A percentile compares a stretch with the other conserved stretches of the same genome.
These are phyloP conservation scores for Lablab purpureus DNA, from an alignment of 306 rosid genomes.

Conservation along the genomic window DNA sequence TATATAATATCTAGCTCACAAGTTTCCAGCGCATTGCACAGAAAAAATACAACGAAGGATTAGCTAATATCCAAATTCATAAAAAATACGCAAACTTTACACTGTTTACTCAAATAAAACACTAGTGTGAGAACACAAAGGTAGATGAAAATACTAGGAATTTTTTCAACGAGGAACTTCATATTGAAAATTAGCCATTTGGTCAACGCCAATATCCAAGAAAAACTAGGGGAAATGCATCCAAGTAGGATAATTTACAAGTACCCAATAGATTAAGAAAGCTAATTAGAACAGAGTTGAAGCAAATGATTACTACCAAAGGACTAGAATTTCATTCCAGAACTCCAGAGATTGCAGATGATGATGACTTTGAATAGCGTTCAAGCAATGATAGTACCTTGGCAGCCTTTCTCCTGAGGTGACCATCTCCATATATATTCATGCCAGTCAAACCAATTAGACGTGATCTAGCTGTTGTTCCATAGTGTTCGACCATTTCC, in stretches of 20 bases:
- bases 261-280: conserved; percentile 1
- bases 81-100: neutral
- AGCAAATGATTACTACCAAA: neutral
- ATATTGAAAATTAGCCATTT: neutral
- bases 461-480: conserved; percentile 57
- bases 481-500: conserved; percentile 75
- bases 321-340: conserved; percentile 44
- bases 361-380: conserved; percentile 75
- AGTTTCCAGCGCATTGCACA: too few relatives aligned
- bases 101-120: neutral
- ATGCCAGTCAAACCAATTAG: conserved; percentile 62
- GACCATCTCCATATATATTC: conserved; percentile 60
- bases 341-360: conserved; percentile 61
- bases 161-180: neutral
- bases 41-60: too few relatives aligned
- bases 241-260: conserved; percentile 9
- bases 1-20: too few relatives aligned
- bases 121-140: neutral
- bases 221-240: conserved; percentile 4
- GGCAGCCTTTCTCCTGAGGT: conserved; percentile 68
- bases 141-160: neutral
- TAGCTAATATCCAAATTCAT: too few relatives aligned
- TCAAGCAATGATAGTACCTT: conserved; percentile 68
- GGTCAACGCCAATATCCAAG: neutral
- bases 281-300: neutral